Evolutionary conservation across 306 rosid genomes (phyloP).

Genomic region (Acmispon strigosus): DNA sequence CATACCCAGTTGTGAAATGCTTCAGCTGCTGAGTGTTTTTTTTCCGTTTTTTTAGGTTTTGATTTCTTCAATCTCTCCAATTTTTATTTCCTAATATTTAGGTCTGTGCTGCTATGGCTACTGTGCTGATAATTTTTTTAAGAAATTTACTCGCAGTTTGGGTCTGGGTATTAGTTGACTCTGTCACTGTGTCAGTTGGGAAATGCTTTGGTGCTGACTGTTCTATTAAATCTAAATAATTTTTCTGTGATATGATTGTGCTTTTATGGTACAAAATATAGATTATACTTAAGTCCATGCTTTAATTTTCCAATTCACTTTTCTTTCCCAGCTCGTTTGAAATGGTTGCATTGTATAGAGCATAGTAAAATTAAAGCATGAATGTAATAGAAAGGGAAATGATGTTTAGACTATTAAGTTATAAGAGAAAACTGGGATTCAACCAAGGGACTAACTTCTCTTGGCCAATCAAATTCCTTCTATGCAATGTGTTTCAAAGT

Average conservation of each 20-base stretch:
- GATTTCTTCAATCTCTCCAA: background rate
- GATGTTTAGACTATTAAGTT: too few species aligned
- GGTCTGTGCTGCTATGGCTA: slow-evolving; percentile 1
- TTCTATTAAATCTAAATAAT: background rate
- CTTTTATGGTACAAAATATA: background rate
- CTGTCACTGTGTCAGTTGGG: slow-evolving; percentile 6
- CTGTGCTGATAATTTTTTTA: background rate
- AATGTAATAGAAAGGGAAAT: background rate
- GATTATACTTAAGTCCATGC: background rate
- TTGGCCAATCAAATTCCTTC: background rate
- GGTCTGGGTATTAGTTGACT: slow-evolving; percentile 31
- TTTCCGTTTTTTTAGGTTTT: background rate
- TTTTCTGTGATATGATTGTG: background rate
- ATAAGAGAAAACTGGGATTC: background rate
- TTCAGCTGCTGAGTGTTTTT: background rate
- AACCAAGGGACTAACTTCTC: background rate
- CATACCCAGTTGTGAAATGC: slow-evolving; percentile 16
- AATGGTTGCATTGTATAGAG: background rate
- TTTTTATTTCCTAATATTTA: slow-evolving; percentile 4
- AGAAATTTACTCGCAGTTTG: background rate
- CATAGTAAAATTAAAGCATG: background rate
- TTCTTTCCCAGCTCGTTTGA: background rate
- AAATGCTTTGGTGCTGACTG: slow-evolving; percentile 2
- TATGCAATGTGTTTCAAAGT: background rate
- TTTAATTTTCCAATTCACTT: background rate